Percentiles rank a stretch among this genome's conserved stretches.
Evolutionary conservation across 441 rosid species (phyloP).

Genomic region (Euphorbia schlechtendalii): DNA sequence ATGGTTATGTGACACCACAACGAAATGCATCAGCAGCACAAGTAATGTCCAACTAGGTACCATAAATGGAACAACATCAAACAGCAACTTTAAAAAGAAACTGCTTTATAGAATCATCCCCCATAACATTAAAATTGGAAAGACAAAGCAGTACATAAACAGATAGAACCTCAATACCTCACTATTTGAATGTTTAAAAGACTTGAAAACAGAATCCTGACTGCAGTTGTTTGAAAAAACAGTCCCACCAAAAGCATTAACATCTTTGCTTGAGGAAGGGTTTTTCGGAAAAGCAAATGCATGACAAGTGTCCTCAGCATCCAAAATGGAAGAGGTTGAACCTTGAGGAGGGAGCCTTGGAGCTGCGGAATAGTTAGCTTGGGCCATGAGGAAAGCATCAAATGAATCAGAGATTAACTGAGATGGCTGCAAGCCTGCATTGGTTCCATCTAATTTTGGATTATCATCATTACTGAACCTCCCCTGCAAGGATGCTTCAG

Average conservation of each 20-base stretch:
- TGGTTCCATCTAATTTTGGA: conserved; percentile 33
- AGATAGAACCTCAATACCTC: conserved; percentile 49
- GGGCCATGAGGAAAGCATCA: conserved; percentile 54
- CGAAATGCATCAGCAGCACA: too few species aligned
- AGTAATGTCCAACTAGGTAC: too few species aligned
- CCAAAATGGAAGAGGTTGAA: conserved; percentile 57
- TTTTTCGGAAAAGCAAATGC: conserved; percentile 56
- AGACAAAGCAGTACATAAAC: not conserved
- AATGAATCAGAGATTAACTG: conserved; percentile 56
- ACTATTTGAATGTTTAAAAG: conserved; percentile 25
- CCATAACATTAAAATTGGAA: not conserved
- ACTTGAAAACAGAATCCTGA: conserved; percentile 27
- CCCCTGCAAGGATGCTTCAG: conserved; percentile 69
- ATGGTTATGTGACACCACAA: not conserved
- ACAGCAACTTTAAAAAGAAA: not conserved
- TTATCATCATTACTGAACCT: conserved; percentile 24
- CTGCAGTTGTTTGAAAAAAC: conserved; percentile 21
- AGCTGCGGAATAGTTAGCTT: conserved; percentile 34
- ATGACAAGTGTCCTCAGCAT: conserved; percentile 91
- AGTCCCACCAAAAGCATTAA: conserved; percentile 23
- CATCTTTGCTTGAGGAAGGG: conserved; percentile 28
- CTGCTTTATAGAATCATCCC: not conserved
- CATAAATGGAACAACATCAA: not conserved
- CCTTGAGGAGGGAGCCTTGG: conserved; percentile 29
- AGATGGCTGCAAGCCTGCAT: conserved; percentile 37